Conservation (phyloP, 1,284 basidiomycete species). For the Irpex lacteus region DNA sequence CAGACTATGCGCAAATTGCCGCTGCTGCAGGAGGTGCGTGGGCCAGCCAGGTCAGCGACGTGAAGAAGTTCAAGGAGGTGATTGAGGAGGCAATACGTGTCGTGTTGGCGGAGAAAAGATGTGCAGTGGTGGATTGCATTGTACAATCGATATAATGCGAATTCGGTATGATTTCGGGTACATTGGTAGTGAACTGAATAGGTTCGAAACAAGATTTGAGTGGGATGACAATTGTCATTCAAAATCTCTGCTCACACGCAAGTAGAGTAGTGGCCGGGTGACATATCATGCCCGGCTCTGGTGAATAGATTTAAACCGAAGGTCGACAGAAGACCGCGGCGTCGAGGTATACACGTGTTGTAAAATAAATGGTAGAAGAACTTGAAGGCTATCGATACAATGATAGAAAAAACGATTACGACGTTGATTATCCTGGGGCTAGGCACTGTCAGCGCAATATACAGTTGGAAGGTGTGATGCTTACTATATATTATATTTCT, state of each 20-base stretch:
- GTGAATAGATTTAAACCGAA: background rate
- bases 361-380: background rate
- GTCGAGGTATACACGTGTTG: background rate
- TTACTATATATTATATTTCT: slow-evolving; percentile 32
- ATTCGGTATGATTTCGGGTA: background rate
- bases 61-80: slow-evolving; percentile 36
- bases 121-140: slow-evolving; percentile 60
- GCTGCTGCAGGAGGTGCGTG: slow-evolving; percentile 66
- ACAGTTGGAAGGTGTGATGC: background rate
- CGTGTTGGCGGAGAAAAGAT: slow-evolving; percentile 56
- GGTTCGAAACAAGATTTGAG: background rate
- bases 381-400: slow-evolving; percentile 6
- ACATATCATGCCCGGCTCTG: background rate
- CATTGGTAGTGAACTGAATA: background rate
- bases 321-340: background rate
- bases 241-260: background rate
- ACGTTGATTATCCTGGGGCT: background rate
- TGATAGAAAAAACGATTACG: background rate
- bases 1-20: slow-evolving; percentile 61
- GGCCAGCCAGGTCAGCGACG: slow-evolving; percentile 43
- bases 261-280: background rate
- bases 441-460: background rate
- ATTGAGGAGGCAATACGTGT: slow-evolving; percentile 50
- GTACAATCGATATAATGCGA: slow-evolving; percentile 34
- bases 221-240: background rate